Evolutionary conservation across 345 rosid species (phyloP), one percentile per base, ranked within the genome.

Genomic region (Lepidium sativum): DNA sequence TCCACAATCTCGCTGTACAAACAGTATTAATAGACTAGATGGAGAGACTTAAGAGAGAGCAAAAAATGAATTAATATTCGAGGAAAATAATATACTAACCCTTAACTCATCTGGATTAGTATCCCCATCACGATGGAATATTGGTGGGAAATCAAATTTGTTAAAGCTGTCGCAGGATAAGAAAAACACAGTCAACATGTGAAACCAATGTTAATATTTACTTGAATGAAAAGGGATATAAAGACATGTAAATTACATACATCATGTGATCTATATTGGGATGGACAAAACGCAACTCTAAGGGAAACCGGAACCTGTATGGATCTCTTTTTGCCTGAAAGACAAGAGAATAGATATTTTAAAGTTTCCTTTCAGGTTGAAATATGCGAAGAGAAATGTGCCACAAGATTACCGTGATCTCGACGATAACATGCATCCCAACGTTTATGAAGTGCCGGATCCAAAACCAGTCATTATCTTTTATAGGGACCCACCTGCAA

Each of bases 391-490:
- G 40, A 18, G 12, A 33, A 35, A 54, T 55, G 53, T 67, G 42
- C 32, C 56, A 67, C 31, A 57, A 57, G 40, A 84, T 82, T 75
- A 92, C 98, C 90, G 83, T 69, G 80, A 92, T 81, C 78, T 92
- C 98, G 42, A 92, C 98, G 45, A 92, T 68, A 63, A 89, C 91
- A 57, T 82, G 81, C 98, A 89, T 87, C 53, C 97, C 97, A 45
- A 92, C 96, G 82, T 81, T 87, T 61, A 92, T 89, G 78, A 86
- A 91, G 80, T 92, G 97, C 63, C 98, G 91, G 63, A 92, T 82
- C 98, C 98, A 92, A 83, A 71, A 92, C 98, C 96, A 92, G 73
- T 92, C 98, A 42, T 89, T 92, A 25, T 84, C 83, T 82, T 82
- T 87, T 39, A 92, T 87, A 9, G 96, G 97, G 17, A 92, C 94